Evolutionary conservation across 495 filamentous ascomycete species (phyloP), one percentile per base, ranked within the genome.

Genomic region (Penicillium argentinense): DNA sequence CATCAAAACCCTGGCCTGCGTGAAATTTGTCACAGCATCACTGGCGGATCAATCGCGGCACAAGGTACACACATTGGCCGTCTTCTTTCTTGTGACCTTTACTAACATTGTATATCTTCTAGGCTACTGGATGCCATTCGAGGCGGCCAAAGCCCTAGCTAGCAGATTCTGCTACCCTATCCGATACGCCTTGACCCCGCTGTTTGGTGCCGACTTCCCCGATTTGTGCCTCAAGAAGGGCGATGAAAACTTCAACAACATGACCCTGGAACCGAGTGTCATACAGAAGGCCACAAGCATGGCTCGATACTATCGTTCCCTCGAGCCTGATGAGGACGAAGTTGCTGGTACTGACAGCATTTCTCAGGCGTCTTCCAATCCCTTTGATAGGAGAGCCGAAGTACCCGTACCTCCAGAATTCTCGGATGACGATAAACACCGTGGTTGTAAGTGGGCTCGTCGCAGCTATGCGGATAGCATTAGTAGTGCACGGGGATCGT

Each of bases 61-160:
- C 93, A 98, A 85, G 91, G 91, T 95, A 72, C 14, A 22, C 12
- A 29, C 14, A 4, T 18, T 14, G 17, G n/a, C n/a, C n/a, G n/a
- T n/a, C n/a, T n/a, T n/a, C n/a, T n/a, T n/a, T n/a, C n/a, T n/a
- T n/a, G n/a, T n/a, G n/a, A n/a, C 13, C 18, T 5, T 22, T 1
- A 11, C 8, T 21, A 8, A 18, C 14, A 24, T 14, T 50, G 17
- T n/a, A 49, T 14, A 56, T 49, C 58, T 26, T 17, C 21, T 58
- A 95, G 93, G 93, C 18, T 98, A 98, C 71, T 98, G 92, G 93
- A 88, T 97, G 81, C 93, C 93, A 1, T 98, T 83, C 55, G 70
- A 81, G 27, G 88, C 86, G 27, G 93, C 93, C 19, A 84, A 80
- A 68, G 89, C 88, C 13, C 71, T 97, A 22, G 88, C 89, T 51